Evolutionary conservation across 2,329 filamentous ascomycete species (phyloP).

Genomic region (Coniochaeta hoffmannii): DNA sequence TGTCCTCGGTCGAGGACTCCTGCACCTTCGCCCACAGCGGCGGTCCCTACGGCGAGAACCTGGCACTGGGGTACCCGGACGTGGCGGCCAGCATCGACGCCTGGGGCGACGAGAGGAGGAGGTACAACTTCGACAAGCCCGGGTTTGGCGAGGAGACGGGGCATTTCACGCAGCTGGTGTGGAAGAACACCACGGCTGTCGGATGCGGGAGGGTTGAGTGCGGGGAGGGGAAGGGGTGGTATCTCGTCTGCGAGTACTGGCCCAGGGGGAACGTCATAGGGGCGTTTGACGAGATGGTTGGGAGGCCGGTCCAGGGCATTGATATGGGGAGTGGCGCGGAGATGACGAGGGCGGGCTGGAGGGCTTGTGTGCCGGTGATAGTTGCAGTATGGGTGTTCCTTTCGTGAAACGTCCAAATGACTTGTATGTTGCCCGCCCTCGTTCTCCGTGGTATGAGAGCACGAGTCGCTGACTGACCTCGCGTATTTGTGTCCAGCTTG

Average conservation of each 20-base stretch:
- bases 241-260: conserved; percentile 63
- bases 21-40: conserved; percentile 49
- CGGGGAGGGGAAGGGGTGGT: conserved; percentile 44
- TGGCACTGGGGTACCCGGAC: conserved; percentile 60
- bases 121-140: conserved; percentile 51
- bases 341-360: not conserved
- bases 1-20: conserved; percentile 23
- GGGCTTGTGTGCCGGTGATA: not conserved
- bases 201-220: conserved; percentile 45
- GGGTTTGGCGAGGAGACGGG: conserved; percentile 55
- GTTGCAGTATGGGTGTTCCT: not conserved
- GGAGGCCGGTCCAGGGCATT: conserved; percentile 1
- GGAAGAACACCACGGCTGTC: conserved; percentile 53
- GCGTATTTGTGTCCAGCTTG: no score
- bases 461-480: no score
- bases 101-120: conserved; percentile 55
- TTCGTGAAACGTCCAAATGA: no score
- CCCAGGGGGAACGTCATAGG: conserved; percentile 57
- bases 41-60: conserved; percentile 66
- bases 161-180: conserved; percentile 68
- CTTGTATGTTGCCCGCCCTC: no score
- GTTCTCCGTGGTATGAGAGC: no score
- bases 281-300: conserved; percentile 39
- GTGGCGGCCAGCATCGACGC: conserved; percentile 51
- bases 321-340: not conserved